Evolutionary conservation across 176 grass and related monocot genomes (phyloP).

Genomic region (Alopecurus myosuroides): DNA sequence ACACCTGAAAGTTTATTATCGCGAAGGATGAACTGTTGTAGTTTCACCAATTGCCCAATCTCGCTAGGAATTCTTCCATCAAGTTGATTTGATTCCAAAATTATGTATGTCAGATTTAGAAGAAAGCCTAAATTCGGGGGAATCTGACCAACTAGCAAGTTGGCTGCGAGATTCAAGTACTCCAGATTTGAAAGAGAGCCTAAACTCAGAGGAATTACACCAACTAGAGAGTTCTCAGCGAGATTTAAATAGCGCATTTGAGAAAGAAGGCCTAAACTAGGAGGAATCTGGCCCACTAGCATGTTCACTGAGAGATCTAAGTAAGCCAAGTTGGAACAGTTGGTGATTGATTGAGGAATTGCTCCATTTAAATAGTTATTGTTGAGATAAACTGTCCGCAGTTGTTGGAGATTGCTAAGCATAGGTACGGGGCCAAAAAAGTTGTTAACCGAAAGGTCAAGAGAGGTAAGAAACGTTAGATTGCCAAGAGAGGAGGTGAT

Average conservation of each 20-base stretch:
- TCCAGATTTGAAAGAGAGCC: not conserved
- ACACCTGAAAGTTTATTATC: not conserved
- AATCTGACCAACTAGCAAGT: too few relatives aligned
- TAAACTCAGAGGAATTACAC: too few relatives aligned
- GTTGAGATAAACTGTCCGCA: rapidly evolving
- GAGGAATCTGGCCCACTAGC: not conserved
- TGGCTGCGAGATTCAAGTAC: too few relatives aligned
- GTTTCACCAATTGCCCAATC: not conserved
- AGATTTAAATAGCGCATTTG: too few relatives aligned
- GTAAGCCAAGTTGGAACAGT: not conserved
- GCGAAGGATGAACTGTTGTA: not conserved
- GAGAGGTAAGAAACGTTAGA: too few relatives aligned
- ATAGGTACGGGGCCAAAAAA: not conserved
- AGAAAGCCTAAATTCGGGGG: too few relatives aligned
- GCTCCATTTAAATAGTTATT: not conserved
- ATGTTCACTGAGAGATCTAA: not conserved
- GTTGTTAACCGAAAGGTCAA: not conserved
- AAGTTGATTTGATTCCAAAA: not conserved
- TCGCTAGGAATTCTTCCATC: not conserved
- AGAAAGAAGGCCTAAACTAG: not conserved
- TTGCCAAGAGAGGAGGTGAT: too few relatives aligned
- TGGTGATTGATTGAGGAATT: not conserved
- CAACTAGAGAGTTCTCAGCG: too few relatives aligned
- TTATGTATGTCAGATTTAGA: too few relatives aligned
- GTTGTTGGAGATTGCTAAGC: not conserved